Conservation (phyloP, 495 filamentous ascomycete species). For the Tetracladium setigerum region DNA sequence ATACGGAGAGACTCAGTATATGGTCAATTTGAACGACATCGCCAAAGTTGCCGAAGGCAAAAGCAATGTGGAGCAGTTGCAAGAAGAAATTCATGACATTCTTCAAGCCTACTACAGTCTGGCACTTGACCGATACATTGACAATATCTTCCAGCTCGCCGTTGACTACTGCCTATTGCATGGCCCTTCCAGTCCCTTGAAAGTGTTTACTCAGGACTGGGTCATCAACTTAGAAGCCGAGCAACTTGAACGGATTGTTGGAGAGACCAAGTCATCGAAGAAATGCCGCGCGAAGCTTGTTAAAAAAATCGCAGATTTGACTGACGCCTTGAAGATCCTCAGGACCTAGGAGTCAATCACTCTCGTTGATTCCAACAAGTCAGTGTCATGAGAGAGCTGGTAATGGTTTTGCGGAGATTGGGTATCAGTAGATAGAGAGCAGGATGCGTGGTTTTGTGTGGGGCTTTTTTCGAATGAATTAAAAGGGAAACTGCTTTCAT, state of each 20-base stretch:
- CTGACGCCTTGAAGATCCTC: slow-evolving; percentile 15
- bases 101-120: slow-evolving; percentile 15
- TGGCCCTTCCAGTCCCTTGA: slow-evolving; percentile 23
- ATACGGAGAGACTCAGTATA: slow-evolving; percentile 9
- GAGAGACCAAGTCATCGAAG: slow-evolving; percentile 22
- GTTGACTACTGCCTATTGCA: slow-evolving; percentile 28
- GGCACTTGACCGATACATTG: slow-evolving; percentile 10
- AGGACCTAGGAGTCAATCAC: slow-evolving; percentile 12
- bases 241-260: slow-evolving; percentile 32
- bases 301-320: slow-evolving; percentile 17
- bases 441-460: too few species aligned
- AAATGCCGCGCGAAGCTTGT: slow-evolving; percentile 18
- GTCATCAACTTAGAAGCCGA: slow-evolving; percentile 21
- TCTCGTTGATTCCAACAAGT: slow-evolving; percentile 7
- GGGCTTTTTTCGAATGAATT: too few species aligned
- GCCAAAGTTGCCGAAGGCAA: slow-evolving; percentile 10
- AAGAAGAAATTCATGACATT: slow-evolving; percentile 18
- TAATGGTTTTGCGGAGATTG: too few species aligned
- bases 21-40: slow-evolving; percentile 13
- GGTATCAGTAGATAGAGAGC: too few species aligned
- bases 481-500: too few species aligned
- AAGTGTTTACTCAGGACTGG: slow-evolving; percentile 20
- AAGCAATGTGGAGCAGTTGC: slow-evolving; percentile 17
- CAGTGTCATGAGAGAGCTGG: too few species aligned
- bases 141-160: slow-evolving; percentile 13